Percentiles rank a stretch among this genome's conserved stretches.
phyloP scores from a whole-genome alignment of 176 grass and related monocot species.

The Aechmea fasciata region DNA sequence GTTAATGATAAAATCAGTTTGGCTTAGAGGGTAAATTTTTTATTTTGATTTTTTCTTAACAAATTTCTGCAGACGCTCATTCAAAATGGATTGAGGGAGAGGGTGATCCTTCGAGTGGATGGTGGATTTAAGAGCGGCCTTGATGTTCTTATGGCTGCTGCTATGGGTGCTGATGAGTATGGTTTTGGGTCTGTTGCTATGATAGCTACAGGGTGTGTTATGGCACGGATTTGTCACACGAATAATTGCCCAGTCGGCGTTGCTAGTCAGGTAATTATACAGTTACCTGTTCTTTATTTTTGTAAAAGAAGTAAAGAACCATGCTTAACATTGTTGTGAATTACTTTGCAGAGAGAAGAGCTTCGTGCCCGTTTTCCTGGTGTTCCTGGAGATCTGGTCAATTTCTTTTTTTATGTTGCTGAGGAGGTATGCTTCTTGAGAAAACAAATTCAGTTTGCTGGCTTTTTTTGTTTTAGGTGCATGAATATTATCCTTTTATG shows the following conservation, averaged over 20 bases:
- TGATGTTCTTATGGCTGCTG: constrained; percentile 89
- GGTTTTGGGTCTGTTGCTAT: constrained; percentile 99
- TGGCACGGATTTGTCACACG: constrained; percentile 99
- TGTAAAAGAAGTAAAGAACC: constrained; percentile 22
- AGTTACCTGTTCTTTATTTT: constrained; percentile 18
- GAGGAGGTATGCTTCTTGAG: constrained; percentile 62
- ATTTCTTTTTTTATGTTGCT: constrained; percentile 97
- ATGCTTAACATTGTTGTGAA: constrained; percentile 22
- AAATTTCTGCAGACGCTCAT: constrained; percentile 59
- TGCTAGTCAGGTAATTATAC: constrained; percentile 76
- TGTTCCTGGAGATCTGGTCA: constrained; percentile 98
- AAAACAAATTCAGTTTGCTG: background rate
- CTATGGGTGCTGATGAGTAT: constrained; percentile 99
- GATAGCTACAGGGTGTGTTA: constrained; percentile 99
- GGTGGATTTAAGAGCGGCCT: constrained; percentile 96
- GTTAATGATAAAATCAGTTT: constrained; percentile 13
- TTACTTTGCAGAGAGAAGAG: constrained; percentile 81
- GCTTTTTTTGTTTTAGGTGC: background rate
- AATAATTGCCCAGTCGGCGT: constrained; percentile 99
- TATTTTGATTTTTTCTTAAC: constrained; percentile 29
- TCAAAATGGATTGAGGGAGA: constrained; percentile 91
- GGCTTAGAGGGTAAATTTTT: constrained; percentile 3
- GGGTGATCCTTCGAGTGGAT: constrained; percentile 91
- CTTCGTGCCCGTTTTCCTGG: constrained; percentile 98
- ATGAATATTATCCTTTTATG: background rate